phyloP scores from a whole-genome alignment of 2,329 filamentous ascomycete species.

The Meredithiella fracta region DNA sequence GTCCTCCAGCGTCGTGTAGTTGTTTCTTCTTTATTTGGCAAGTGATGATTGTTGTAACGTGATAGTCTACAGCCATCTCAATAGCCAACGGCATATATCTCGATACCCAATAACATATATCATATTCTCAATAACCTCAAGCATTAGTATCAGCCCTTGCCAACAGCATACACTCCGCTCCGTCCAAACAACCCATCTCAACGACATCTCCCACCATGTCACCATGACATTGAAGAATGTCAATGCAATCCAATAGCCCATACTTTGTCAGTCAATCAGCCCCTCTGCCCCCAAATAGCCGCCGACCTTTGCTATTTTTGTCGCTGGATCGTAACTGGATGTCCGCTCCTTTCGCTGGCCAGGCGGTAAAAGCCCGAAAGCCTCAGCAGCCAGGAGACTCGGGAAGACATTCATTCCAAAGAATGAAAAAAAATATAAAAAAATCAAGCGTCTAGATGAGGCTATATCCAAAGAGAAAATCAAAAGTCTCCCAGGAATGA shows the following conservation, averaged over 20 bases:
- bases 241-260: too few relatives aligned
- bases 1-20: background rate
- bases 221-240: background rate
- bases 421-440: slow-evolving; percentile 3
- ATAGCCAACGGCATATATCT: too few relatives aligned
- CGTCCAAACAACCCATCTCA: background rate
- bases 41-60: too few relatives aligned
- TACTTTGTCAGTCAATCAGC: background rate
- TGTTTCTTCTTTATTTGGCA: too few relatives aligned
- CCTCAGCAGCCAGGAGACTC: too few relatives aligned
- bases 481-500: background rate
- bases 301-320: background rate
- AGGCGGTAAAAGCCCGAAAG: background rate
- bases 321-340: background rate
- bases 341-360: background rate
- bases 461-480: slow-evolving; percentile 3
- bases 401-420: background rate
- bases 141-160: background rate
- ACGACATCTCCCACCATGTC: too few relatives aligned
- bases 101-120: background rate
- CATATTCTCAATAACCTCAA: background rate
- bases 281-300: background rate
- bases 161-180: background rate
- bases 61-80: too few relatives aligned
- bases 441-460: background rate